Evolutionary conservation across 352 stramenopile species (phyloP), one percentile per base, ranked within the genome.

Genomic region (Phytophthora cactorum): DNA sequence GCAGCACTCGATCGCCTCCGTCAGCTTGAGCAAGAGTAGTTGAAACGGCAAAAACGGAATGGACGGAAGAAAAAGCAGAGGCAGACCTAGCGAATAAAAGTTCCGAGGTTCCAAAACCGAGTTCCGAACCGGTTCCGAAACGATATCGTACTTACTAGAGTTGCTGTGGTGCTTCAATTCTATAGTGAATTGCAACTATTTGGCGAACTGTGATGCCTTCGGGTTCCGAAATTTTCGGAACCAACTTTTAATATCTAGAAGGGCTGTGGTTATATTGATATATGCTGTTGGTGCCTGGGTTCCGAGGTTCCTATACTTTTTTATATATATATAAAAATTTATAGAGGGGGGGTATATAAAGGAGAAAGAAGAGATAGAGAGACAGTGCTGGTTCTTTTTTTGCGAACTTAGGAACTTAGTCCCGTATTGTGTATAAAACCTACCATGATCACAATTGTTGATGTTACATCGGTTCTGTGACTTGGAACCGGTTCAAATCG

Each of bases 21-120:
- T 25, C 66, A 65, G 63, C 57, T 75, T 55, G 62, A 72, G 52
- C 62, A 68, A 70, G 29, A 67, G 63, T 65, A 73, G 44, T 68
- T 72, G 36, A 58, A 62, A 59, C 28, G 31, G 46, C 46, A 54
- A 56, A 60, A 63, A 43, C 27, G 17, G 38, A 46, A 41, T 27
- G 51, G 34, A 54, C 29, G 36, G 34, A 56, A 59, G 34, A 56
- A 52, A 59, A 65, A 52, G 32, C 25, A 51, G 45, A 55, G 31
- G 45, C 22, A 12, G 17, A 64, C 41, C 1, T 49, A 59, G 25
- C 15, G 38, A 38, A 6, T 32, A 28, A 17, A 11, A 32, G 17
- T n/a, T 52, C 3, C 44, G 22, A 17, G 45, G 25, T 17, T 52
- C 45, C 22, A 52, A 15, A 52, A 53, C 22, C 10, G 10, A 7